Conservation (phyloP, 192 early-diverging fungal species). For the Podila minutissima region DNA sequence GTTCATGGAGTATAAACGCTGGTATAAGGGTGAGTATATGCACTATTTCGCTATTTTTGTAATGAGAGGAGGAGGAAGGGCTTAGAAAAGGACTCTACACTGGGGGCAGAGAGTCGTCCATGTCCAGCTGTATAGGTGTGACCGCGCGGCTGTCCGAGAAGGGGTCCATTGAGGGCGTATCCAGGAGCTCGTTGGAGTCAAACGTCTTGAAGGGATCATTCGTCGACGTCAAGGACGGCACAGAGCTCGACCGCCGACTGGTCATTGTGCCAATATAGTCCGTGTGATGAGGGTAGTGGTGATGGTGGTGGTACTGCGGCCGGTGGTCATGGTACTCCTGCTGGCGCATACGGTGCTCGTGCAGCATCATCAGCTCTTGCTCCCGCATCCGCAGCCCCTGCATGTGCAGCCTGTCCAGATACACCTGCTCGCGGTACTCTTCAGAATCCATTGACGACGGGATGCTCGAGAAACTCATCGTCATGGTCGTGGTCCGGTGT, state of each 20-base stretch:
- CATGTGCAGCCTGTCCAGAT: constrained; percentile 3
- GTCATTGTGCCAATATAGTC: neutral
- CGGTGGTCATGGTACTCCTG: constrained; percentile 1
- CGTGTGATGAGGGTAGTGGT: neutral
- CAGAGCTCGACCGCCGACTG: constrained; percentile 27
- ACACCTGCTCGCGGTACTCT: constrained; percentile 28
- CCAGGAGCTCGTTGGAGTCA: constrained; percentile 18
- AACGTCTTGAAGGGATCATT: constrained; percentile 48
- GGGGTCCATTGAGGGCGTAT: neutral
- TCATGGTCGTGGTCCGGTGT: neutral
- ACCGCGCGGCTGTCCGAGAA: neutral
- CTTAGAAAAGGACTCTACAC: neutral
- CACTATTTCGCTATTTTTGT: too few species aligned
- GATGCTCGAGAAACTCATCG: constrained; percentile 18
- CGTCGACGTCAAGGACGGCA: constrained; percentile 39
- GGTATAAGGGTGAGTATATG: constrained; percentile 1
- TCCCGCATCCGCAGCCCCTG: constrained; percentile 7
- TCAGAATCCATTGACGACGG: constrained; percentile 16
- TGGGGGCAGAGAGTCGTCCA: neutral
- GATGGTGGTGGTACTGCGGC: constrained; percentile 1
- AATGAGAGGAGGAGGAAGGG: neutral
- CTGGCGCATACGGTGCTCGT: constrained; percentile 10
- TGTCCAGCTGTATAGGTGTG: neutral
- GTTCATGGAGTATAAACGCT: neutral
- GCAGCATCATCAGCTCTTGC: neutral